phyloP scores from a whole-genome alignment of 208 protist species.

The Acanthamoeba triangularis region DNA sequence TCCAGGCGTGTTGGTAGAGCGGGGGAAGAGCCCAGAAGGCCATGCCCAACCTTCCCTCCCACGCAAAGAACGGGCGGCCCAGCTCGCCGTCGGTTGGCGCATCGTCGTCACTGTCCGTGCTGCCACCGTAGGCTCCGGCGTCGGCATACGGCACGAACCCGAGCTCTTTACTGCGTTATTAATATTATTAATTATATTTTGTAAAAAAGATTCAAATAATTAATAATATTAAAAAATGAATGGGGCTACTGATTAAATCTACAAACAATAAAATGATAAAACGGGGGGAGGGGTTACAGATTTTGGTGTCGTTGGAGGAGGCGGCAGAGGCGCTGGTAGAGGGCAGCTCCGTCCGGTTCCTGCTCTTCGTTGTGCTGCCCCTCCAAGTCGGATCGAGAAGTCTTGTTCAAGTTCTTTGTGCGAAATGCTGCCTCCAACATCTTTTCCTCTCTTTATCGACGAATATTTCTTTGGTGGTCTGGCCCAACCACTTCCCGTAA shows the following conservation, averaged over 20 bases:
- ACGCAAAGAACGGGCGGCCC: neutral
- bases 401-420: slow-evolving; percentile 29
- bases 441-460: too few relatives aligned
- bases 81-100: neutral
- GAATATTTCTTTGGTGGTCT: too few relatives aligned
- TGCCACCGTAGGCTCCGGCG: neutral
- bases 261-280: too few relatives aligned
- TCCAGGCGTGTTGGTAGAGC: slow-evolving; percentile 20
- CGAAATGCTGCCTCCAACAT: slow-evolving; percentile 27
- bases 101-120: neutral
- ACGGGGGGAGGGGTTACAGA: neutral
- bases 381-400: neutral
- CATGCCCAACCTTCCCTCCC: slow-evolving; percentile 21
- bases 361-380: neutral
- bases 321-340: slow-evolving; percentile 25
- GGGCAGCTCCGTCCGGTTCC: neutral
- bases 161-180: neutral
- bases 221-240: neutral
- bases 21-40: slow-evolving; percentile 24
- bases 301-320: slow-evolving; percentile 7
- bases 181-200: neutral
- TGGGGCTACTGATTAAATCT: neutral
- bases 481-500: too few relatives aligned
- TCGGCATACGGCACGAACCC: slow-evolving; percentile 27
- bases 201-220: neutral